Base-by-base conservation (phyloP, 306 rosid genomes). In the Pyrus pyrifolia region DNA sequence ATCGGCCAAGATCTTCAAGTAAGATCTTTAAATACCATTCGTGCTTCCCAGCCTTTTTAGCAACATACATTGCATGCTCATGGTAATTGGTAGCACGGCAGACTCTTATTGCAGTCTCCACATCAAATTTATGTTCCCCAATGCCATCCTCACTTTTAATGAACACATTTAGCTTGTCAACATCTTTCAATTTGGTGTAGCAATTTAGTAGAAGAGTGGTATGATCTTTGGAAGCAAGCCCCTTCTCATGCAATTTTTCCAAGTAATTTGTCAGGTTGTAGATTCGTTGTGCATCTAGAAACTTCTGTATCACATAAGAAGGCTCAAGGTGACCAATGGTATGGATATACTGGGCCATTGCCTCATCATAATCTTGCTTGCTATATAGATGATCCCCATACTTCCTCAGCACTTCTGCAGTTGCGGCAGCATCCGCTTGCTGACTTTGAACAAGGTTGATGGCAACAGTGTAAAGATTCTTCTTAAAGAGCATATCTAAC, bases 321-420 rank as follows among this genome's bases (percentile, higher is more conserved):
- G 99, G 99, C 88, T 95, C 99, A 64, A 95, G 99, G 79, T 95
- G 97, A 73, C 99, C 99, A 68, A 95, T 95, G 18, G 99, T 95
- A 74, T 75, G 88, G 57, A 92, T 95, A 84, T 95, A 95, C 75
- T 95, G 97, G 52, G 97, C 87, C 99, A 92, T 95, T 57, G 99
- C 91, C 76, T 95, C 97, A 81, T 95, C 99, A 75, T 92, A 95
- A 74, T 95, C 99, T 86, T 95, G 99, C 78, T 95, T 95, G 86
- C 97, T 73, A 76, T 95, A 95, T 4, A 95, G 82, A 87, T 95
- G 97, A 86, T 95, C 99, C 21, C 90, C 97, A 78, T 95, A 95
- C 85, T 95, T 92, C 71, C 97, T 86, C 79, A 92, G 87, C 80
- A 95, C 99, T 82, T 95, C 99, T 46, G 99, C 93, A 84, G 99